Evolutionary conservation across 371 early-diverging fungal species (phyloP), one percentile per base, ranked within the genome.

Genomic region (Mortierella sp.): DNA sequence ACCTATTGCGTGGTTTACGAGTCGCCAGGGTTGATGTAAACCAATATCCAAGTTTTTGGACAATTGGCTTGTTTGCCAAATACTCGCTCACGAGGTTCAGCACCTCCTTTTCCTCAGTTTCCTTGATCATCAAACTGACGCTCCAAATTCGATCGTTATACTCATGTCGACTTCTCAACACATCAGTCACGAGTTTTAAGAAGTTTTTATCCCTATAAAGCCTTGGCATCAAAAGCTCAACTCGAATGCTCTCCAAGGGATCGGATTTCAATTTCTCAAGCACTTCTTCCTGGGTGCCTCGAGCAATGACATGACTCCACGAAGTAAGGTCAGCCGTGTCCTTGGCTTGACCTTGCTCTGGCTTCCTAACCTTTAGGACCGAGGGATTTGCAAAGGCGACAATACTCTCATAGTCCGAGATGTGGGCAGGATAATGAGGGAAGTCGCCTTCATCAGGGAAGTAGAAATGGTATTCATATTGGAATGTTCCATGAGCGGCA

Each of bases 401-500:
- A 52, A 84, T 72, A 8, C 57, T 63, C 67, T 84, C 66, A 60
- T 84, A 63, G 70, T 85, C 58, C 16, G 76, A 72, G 62, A 83
- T 58, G 16, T 88, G 86, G 1, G 87, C 81, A n/a, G 91, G 84
- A 11, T 84, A 80, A 52, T 87, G 84, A 1, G 70, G 62, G 50
- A 75, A 89, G 4, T 84, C 69, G 0, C 91, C 91, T 22, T 68
- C 71, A 22, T 65, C 59, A 9, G 90, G 90, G 73, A 91, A 91
- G 57, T 91, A 91, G 55, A 91, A 91, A 33, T 33, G 41, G 52
- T 81, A 81, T 40, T 76, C 76, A 43, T 72, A 75, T 57, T 81
- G 67, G 67, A 69, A 81, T 8, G 65, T 81, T 16, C 63, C 76
- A 40, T 81, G 76, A 5, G 69, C 76, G 0, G 10, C 38, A 38